A percentile compares a stretch with the other conserved stretches of the same genome.
phyloP scores from a whole-genome alignment of 345 rosid genomes.

The Dipteronia dyeriana region DNA sequence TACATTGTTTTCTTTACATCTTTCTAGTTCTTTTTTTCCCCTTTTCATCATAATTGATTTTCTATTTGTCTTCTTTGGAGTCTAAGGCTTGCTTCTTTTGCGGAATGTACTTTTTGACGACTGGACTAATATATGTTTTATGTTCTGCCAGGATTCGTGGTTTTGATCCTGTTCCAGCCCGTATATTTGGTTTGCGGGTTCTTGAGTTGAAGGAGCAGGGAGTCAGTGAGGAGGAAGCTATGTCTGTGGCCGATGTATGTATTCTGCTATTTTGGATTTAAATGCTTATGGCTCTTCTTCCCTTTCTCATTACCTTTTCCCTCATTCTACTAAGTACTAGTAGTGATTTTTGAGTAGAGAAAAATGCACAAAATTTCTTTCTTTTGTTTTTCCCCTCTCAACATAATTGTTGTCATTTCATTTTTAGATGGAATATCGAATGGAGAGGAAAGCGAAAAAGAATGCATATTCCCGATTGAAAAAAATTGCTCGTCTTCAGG shows the following conservation, averaged over 20 bases:
- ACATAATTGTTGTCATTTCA: neutral
- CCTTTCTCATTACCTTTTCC: neutral
- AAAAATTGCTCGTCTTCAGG: conserved; percentile 59
- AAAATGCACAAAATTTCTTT: neutral
- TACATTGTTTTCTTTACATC: neutral
- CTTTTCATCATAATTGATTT: neutral
- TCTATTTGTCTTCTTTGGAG: neutral
- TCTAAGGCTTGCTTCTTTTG: neutral
- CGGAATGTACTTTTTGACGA: neutral
- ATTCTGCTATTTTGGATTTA: conserved; percentile 11
- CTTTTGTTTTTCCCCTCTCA: neutral
- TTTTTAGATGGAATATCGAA: conserved; percentile 67
- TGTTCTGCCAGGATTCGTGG: conserved; percentile 51
- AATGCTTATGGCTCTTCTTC: neutral
- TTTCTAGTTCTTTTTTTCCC: neutral
- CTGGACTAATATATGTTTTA: conserved; percentile 13
- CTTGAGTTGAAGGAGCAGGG: conserved; percentile 81
- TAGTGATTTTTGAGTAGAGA: neutral
- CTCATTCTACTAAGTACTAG: neutral
- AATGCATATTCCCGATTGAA: conserved; percentile 69
- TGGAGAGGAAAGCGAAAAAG: conserved; percentile 66
- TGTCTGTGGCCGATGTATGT: conserved; percentile 75
- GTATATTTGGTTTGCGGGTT: conserved; percentile 68
- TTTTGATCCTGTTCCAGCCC: conserved; percentile 78
- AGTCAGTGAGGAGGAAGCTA: conserved; percentile 69